Evolutionary conservation across 1,284 basidiomycete genomes (phyloP).

Genomic region (Salmacisia buchloeana): DNA sequence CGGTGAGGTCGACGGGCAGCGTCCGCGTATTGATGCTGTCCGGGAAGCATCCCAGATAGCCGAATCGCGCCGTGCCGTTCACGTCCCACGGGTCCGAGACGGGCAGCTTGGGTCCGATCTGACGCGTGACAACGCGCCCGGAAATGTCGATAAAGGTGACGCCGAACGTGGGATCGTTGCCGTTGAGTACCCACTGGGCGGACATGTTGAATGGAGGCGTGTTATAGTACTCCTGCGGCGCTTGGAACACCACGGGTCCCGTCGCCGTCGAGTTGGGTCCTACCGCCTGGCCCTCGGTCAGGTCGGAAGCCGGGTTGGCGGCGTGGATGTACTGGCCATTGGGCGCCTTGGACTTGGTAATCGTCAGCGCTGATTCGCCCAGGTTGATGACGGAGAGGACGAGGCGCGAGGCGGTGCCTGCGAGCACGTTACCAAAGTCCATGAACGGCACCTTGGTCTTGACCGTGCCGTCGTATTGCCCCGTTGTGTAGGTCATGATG

Average conservation of each 20-base stretch:
- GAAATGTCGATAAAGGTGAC: slow-evolving; percentile 17
- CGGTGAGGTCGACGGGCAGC: not conserved
- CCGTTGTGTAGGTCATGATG: not conserved
- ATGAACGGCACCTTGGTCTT: slow-evolving; percentile 8
- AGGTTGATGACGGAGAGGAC: slow-evolving; percentile 13
- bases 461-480: slow-evolving; percentile 12
- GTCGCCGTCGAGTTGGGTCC: slow-evolving; percentile 6
- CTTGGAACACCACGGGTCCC: slow-evolving; percentile 2
- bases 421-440: slow-evolving; percentile 15
- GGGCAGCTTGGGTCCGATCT: slow-evolving; percentile 11
- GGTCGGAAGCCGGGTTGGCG: slow-evolving; percentile 10
- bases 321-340: slow-evolving; percentile 1
- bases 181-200: slow-evolving; percentile 15
- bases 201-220: slow-evolving; percentile 10
- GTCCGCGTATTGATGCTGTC: not conserved
- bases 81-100: slow-evolving; percentile 3
- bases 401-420: not conserved
- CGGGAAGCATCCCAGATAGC: slow-evolving; percentile 15
- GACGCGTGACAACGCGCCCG: slow-evolving; percentile 11
- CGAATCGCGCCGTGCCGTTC: slow-evolving; percentile 12
- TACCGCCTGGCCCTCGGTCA: slow-evolving; percentile 14
- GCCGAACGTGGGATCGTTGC: slow-evolving; percentile 19
- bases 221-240: slow-evolving; percentile 4
- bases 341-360: slow-evolving; percentile 18
- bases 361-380: slow-evolving; percentile 14